Conservation (phyloP, 495 filamentous ascomycete genomes). For the Pseudomonodictys pantanalensis region DNA sequence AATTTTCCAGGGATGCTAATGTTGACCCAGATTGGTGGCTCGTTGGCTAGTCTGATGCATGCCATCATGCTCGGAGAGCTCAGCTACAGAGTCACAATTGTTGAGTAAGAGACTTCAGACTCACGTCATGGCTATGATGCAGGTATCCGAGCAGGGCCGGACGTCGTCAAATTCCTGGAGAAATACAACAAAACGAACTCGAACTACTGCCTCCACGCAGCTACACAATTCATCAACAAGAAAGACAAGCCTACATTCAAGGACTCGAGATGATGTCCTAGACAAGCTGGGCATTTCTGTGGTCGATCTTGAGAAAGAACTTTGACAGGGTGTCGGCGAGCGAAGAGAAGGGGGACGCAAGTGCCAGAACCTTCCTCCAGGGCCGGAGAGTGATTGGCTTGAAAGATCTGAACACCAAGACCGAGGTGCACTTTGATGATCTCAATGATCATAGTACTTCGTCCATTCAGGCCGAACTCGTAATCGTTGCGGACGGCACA, state of each 20-base stretch:
- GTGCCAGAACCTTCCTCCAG: slow-evolving; percentile 1
- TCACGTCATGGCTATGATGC: slow-evolving; percentile 54
- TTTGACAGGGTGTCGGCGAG: slow-evolving; percentile 51
- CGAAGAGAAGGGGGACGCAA: slow-evolving; percentile 30
- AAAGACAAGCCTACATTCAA: background rate
- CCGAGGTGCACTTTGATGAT: background rate
- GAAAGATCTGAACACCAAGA: background rate
- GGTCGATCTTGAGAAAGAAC: slow-evolving; percentile 52
- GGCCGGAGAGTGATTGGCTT: background rate
- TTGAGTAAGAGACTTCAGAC: background rate
- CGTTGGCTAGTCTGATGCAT: background rate
- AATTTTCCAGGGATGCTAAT: background rate
- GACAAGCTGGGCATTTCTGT: slow-evolving; percentile 52
- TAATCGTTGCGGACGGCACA: background rate
- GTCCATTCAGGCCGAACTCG: background rate
- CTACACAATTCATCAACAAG: slow-evolving; percentile 37
- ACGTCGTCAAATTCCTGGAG: slow-evolving; percentile 2
- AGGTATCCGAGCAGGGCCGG: slow-evolving; percentile 43
- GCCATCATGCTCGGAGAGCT: background rate
- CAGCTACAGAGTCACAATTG: background rate
- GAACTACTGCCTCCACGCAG: slow-evolving; percentile 38
- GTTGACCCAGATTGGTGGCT: background rate
- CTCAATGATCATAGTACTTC: background rate
- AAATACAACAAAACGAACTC: slow-evolving; percentile 34
- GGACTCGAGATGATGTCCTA: background rate